Conservation (phyloP, 148 eudicot species). For the Spergularia bocconei region DNA sequence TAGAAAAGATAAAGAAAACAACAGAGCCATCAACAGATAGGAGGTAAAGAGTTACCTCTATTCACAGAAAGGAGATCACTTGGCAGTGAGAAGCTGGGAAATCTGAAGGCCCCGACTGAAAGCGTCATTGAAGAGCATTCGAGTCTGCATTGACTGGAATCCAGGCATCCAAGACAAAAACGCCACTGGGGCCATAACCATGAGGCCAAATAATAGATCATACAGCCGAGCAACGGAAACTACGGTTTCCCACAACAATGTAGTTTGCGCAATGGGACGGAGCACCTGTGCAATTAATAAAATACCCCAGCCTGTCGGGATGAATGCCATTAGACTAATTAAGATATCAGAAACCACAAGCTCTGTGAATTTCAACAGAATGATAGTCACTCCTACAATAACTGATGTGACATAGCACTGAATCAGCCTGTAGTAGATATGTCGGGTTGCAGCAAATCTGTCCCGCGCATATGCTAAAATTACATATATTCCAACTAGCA, state of each 20-base stretch:
- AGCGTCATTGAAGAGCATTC: slow-evolving; percentile 89
- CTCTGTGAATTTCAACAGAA: slow-evolving; percentile 52
- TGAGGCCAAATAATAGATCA: slow-evolving; percentile 75
- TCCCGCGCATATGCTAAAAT: slow-evolving; percentile 64
- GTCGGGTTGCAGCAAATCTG: slow-evolving; percentile 60
- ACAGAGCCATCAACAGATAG: background rate
- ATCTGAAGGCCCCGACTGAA: slow-evolving; percentile 93
- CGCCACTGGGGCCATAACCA: slow-evolving; percentile 82
- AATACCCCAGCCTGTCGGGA: slow-evolving; percentile 96
- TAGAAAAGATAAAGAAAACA: too few relatives aligned
- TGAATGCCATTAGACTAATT: slow-evolving; percentile 70
- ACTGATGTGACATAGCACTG: slow-evolving; percentile 58
- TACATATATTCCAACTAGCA: slow-evolving; percentile 51
- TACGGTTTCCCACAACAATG: slow-evolving; percentile 76
- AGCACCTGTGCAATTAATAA: slow-evolving; percentile 81
- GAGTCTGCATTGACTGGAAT: slow-evolving; percentile 88
- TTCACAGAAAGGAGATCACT: slow-evolving; percentile 35
- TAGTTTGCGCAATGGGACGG: slow-evolving; percentile 71
- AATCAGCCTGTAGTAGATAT: slow-evolving; percentile 62
- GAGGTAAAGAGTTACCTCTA: slow-evolving; percentile 34
- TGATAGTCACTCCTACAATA: slow-evolving; percentile 43
- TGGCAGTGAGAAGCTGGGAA: slow-evolving; percentile 74
- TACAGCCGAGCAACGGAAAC: slow-evolving; percentile 84
- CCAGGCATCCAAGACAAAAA: slow-evolving; percentile 94
- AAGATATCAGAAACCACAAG: slow-evolving; percentile 58